Percentiles rank a stretch among this genome's conserved stretches.
These are phyloP conservation scores for Noccaea bulbosa DNA, from an alignment of 345 rosid genomes.

Conservation along the genomic window DNA sequence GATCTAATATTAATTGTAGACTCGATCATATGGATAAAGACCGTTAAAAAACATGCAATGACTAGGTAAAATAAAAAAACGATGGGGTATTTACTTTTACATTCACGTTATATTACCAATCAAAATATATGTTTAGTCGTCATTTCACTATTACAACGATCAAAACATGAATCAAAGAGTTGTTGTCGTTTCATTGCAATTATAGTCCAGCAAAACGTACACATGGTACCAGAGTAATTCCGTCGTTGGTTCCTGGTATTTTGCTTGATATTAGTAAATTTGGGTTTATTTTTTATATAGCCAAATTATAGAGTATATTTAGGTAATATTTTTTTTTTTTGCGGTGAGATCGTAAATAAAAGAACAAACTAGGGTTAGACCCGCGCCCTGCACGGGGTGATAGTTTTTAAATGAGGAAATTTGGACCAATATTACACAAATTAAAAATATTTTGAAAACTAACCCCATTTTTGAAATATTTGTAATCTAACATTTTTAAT, in stretches of 20 bases:
- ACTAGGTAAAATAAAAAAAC: neutral
- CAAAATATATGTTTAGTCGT: neutral
- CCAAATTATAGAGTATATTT: neutral
- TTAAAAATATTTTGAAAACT: too few species aligned
- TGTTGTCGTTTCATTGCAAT: slow-evolving; percentile 6
- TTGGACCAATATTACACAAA: too few species aligned
- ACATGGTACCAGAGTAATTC: neutral
- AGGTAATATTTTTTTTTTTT: too few species aligned
- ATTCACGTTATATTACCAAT: neutral
- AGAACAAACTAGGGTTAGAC: too few species aligned
- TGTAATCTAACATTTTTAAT: too few species aligned
- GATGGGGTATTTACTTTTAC: neutral
- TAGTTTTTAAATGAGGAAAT: too few species aligned
- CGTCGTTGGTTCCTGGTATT: neutral
- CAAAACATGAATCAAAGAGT: neutral
- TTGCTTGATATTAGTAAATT: neutral
- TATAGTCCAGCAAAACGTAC: neutral
- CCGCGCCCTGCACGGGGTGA: too few species aligned
- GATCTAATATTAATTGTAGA: neutral
- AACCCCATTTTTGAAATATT: too few species aligned
- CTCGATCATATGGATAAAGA: neutral
- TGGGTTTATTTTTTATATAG: neutral
- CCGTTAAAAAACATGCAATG: neutral
- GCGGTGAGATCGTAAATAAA: neutral
- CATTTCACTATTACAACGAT: neutral